Base-by-base conservation (phyloP, 495 filamentous ascomycete genomes). In the Letharia columbiana region DNA sequence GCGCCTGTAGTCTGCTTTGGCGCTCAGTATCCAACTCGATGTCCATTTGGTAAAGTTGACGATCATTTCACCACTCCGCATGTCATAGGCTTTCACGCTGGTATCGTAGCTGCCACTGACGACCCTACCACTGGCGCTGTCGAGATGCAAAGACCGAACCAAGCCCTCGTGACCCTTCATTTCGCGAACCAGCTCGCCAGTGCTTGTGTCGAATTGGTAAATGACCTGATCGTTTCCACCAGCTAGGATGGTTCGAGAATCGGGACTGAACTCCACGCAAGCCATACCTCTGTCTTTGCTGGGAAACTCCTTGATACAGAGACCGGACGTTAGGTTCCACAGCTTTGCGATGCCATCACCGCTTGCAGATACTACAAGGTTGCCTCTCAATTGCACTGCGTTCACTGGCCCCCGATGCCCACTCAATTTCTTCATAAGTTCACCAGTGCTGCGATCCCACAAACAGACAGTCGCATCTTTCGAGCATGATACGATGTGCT, bases 181-280 rank as follows among this genome's bases (percentile, higher is more conserved):
- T 56, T 87, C 86, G 68, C 85, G 82, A 54, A 94, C 80, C 70
- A 92, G 86, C 71, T 91, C 86, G 45, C 92, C 94, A 6, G 91
- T 96, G 71, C 88, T 89, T 44, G 91, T 88, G 73, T 98, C 90
- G 81, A 93, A 98, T 68, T 96, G 87, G 70, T 96, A 93, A 67
- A 97, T 96, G 41, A 91, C 84, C 71, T 89, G 85, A 74, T 97
- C 94, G 72, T 96, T 98, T 35, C 94, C 94, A 49, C 94, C 94
- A 7, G 91, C 91, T 23, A 96, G 86, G 47, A 98, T 91, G 64
- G 87, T 91, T 56, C 87, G 86, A 17, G 88, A 89, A 74, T 98
- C 94, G 63, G 96, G 89, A 61, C 87, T 91, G 75, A 98, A 96
- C 74, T 98, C 94, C 65, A 93, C 90, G 74, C 94, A 96, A 2